Conservation (phyloP, 495 filamentous ascomycete genomes). For the Podospora sp. region DNA sequence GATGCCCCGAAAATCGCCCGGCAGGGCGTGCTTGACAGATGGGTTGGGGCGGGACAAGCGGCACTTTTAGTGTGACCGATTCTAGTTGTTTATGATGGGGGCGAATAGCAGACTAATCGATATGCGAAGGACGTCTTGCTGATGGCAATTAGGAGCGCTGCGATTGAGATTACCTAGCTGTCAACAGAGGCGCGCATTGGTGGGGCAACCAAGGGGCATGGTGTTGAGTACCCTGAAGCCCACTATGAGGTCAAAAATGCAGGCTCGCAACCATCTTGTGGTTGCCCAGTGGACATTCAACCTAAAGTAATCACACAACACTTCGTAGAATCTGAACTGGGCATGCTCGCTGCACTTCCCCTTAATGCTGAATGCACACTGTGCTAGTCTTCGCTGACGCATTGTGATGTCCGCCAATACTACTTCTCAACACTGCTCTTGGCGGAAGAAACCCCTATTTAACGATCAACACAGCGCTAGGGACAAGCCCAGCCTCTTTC, state of each 20-base stretch:
- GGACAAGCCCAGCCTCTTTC: conserved; percentile 87
- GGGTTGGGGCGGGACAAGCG: background rate
- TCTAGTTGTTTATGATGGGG: background rate
- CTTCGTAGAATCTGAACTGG: too few species aligned
- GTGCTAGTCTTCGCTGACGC: too few species aligned
- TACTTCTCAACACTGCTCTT: background rate
- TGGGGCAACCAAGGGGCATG: background rate
- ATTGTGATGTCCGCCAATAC: background rate
- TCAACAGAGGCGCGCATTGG: background rate
- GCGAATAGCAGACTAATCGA: background rate
- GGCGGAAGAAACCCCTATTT: conserved; percentile 42
- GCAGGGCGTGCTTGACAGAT: background rate
- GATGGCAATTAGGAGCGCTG: background rate
- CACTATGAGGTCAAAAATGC: background rate
- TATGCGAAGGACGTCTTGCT: background rate
- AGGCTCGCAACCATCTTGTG: too few species aligned
- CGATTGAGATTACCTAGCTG: background rate
- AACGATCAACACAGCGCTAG: conserved; percentile 84
- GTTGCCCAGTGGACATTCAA: too few species aligned
- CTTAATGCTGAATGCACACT: too few species aligned
- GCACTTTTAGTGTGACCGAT: background rate
- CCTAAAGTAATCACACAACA: too few species aligned
- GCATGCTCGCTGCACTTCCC: too few species aligned
- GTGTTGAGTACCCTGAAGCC: background rate
- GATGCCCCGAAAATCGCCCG: background rate